phyloP scores from a whole-genome alignment of 495 filamentous ascomycete genomes.

The Aspergillus ellipticus region DNA sequence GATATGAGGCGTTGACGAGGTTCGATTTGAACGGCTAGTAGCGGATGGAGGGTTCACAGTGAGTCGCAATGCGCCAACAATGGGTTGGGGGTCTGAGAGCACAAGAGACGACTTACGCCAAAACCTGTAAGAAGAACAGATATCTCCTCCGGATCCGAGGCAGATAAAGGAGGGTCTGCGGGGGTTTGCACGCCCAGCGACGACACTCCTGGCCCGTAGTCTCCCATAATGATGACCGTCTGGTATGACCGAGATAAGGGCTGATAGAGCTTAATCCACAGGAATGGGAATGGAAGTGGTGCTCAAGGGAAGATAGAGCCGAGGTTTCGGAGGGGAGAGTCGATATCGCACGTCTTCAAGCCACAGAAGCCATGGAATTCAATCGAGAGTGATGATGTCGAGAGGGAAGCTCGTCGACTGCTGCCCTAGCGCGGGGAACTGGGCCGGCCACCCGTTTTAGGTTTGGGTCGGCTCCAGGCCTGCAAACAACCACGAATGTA shows the following conservation, averaged over 20 bases:
- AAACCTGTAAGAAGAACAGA: slow-evolving; percentile 72
- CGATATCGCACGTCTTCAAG: slow-evolving; percentile 1
- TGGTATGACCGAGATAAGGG: neutral
- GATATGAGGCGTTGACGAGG: slow-evolving; percentile 67
- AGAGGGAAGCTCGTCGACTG: too few species aligned
- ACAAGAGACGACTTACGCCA: slow-evolving; percentile 50
- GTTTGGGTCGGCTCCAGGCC: too few species aligned
- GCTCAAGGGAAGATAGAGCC: neutral
- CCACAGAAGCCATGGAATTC: neutral
- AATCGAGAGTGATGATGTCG: neutral
- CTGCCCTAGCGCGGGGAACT: too few species aligned
- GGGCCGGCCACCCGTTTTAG: too few species aligned
- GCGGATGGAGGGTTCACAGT: slow-evolving; percentile 3
- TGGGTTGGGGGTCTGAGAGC: neutral
- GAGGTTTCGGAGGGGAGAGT: neutral
- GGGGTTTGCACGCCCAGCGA: slow-evolving; percentile 14
- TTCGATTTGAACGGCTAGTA: slow-evolving; percentile 64
- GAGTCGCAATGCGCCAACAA: neutral
- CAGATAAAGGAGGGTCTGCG: slow-evolving; percentile 14
- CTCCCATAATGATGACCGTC: slow-evolving; percentile 35
- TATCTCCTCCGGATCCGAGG: slow-evolving; percentile 41
- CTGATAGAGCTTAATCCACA: neutral
- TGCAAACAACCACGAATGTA: too few species aligned
- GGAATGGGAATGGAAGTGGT: neutral
- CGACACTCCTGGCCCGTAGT: slow-evolving; percentile 29